These are phyloP conservation scores for Spergularia marina DNA, from an alignment of 148 eudicot genomes.

Conservation along the genomic window DNA sequence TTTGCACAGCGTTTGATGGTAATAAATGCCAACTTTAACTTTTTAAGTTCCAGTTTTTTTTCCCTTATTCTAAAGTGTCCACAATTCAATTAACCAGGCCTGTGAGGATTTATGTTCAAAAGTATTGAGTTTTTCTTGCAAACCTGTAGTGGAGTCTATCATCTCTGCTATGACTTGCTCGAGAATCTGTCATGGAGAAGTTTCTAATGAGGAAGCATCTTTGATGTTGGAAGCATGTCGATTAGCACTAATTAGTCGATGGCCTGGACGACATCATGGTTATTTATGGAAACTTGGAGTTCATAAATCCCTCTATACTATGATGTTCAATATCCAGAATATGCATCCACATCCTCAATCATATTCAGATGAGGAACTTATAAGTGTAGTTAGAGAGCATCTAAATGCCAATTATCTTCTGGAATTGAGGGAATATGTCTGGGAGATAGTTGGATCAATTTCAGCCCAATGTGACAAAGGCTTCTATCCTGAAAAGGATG, in stretches of 20 bases:
- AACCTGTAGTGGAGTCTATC: conserved; percentile 53
- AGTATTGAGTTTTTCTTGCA: conserved; percentile 48
- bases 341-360: conserved; percentile 28
- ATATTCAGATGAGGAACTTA: conserved; percentile 45
- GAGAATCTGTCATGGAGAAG: conserved; percentile 32
- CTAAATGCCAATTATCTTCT: conserved; percentile 35
- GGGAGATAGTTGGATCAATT: conserved; percentile 85
- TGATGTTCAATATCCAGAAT: conserved; percentile 36
- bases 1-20: conserved; percentile 60
- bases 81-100: conserved; percentile 42
- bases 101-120: conserved; percentile 47
- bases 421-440: conserved; percentile 52
- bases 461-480: conserved; percentile 58
- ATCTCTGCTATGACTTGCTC: conserved; percentile 43
- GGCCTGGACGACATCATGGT: conserved; percentile 76
- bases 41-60: neutral
- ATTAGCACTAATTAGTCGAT: conserved; percentile 60
- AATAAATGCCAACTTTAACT: conserved; percentile 20
- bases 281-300: conserved; percentile 66
- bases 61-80: conserved; percentile 14
- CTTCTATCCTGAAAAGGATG: conserved; percentile 35
- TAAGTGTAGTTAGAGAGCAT: conserved; percentile 42
- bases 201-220: conserved; percentile 38
- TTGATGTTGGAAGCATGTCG: conserved; percentile 62
- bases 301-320: conserved; percentile 49